phyloP scores from a whole-genome alignment of 352 stramenopile genomes.

The Globisporangium spiculum region DNA sequence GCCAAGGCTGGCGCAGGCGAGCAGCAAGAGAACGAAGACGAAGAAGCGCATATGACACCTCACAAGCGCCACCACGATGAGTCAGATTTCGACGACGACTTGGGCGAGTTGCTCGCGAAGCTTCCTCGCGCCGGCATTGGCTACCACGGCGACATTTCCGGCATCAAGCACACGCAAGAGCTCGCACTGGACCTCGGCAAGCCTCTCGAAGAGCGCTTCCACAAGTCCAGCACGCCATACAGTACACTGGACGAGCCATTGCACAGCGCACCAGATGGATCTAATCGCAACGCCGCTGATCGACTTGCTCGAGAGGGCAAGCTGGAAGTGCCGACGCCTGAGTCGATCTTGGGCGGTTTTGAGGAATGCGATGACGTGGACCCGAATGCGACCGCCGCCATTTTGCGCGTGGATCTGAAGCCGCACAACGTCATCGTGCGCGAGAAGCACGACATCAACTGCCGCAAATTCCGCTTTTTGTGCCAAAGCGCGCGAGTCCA shows the following conservation, averaged over 20 bases:
- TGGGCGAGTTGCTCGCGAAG: constrained; percentile 59
- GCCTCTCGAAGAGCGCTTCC: constrained; percentile 65
- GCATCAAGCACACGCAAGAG: constrained; percentile 48
- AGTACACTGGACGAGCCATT: constrained; percentile 66
- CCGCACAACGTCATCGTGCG: constrained; percentile 26
- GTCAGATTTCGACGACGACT: constrained; percentile 51
- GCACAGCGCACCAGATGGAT: constrained; percentile 34
- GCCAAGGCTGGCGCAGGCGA: not conserved
- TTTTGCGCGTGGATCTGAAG: constrained; percentile 48
- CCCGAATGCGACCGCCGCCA: constrained; percentile 57
- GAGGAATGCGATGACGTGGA: constrained; percentile 82
- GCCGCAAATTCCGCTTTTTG: constrained; percentile 63
- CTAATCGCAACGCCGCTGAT: constrained; percentile 16
- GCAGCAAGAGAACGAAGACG: not conserved
- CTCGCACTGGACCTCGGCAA: constrained; percentile 46
- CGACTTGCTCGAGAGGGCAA: constrained; percentile 27
- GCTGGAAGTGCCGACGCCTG: constrained; percentile 67
- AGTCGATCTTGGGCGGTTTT: constrained; percentile 75
- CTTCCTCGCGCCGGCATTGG: constrained; percentile 71
- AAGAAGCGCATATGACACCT: constrained; percentile 15
- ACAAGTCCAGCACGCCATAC: constrained; percentile 77
- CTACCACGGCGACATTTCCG: constrained; percentile 68
- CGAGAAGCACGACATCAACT: constrained; percentile 63
- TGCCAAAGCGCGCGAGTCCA: constrained; percentile 27
- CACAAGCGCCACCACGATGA: constrained; percentile 62